phyloP scores from a whole-genome alignment of 1,284 basidiomycete genomes.

The Ganoderma leucocontextum region DNA sequence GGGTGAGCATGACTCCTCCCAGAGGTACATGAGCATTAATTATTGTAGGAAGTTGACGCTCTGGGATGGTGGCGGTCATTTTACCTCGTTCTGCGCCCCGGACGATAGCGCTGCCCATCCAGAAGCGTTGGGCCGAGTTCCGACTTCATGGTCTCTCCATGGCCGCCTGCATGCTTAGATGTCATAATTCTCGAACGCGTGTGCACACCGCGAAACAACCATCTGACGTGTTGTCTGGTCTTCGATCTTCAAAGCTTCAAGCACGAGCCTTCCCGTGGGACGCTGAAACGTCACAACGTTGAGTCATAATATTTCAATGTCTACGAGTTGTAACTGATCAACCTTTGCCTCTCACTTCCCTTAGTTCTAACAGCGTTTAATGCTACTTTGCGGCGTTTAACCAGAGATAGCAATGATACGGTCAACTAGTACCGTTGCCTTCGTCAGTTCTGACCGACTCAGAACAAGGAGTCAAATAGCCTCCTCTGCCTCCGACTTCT shows the following conservation, averaged over 20 bases:
- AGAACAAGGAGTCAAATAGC: background rate
- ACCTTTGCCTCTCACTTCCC: background rate
- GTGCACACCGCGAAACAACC: background rate
- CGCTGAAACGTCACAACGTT: background rate
- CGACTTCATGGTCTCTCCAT: background rate
- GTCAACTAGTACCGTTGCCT: background rate
- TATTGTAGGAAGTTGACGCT: background rate
- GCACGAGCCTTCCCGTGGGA: background rate
- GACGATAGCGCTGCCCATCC: background rate
- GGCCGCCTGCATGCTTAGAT: background rate
- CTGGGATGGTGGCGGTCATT: background rate
- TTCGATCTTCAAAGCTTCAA: conserved; percentile 4
- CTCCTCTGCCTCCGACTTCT: background rate
- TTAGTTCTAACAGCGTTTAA: background rate
- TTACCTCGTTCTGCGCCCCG: background rate
- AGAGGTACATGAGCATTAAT: background rate
- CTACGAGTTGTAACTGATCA: background rate
- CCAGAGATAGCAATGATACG: background rate
- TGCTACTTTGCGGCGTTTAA: conserved; percentile 1
- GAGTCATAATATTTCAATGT: background rate
- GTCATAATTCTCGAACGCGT: background rate
- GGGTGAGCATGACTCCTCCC: background rate
- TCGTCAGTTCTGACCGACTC: background rate
- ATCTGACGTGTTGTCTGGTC: background rate
- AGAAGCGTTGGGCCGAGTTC: background rate